Evolutionary conservation across 345 rosid genomes (phyloP).

Genomic region (Lepidium africanum): DNA sequence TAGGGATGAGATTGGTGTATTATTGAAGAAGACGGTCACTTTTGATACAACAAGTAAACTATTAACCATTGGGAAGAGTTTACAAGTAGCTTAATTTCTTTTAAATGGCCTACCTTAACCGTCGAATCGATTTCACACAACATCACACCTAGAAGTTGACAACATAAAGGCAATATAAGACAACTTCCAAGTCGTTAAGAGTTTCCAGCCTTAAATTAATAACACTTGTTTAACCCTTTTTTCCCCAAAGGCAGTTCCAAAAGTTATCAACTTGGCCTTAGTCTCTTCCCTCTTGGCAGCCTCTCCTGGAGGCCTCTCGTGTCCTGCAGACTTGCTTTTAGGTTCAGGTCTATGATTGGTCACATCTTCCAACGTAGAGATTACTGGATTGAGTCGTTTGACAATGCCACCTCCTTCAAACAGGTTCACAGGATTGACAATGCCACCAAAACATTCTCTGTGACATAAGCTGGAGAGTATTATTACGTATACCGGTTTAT

Average conservation of each 20-base stretch:
- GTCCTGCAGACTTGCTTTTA: not conserved
- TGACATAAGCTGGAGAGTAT: not conserved
- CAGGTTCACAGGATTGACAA: conserved; percentile 19
- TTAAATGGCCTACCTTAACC: no score
- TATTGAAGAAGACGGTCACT: not conserved
- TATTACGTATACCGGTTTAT: not conserved
- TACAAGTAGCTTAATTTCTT: no score
- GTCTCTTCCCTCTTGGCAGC: conserved; percentile 3
- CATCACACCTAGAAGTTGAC: conserved; percentile 35
- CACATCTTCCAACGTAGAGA: not conserved
- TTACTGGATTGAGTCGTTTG: no score
- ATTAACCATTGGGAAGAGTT: no score
- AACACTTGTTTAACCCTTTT: not conserved
- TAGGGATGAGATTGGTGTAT: conserved; percentile 43
- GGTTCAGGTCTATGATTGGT: not conserved
- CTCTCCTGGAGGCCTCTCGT: not conserved
- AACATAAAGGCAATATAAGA: not conserved
- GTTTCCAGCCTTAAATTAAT: not conserved
- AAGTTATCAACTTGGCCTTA: conserved; percentile 11
- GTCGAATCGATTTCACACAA: not conserved
- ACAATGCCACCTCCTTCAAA: no score
- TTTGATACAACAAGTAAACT: not conserved
- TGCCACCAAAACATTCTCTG: conserved; percentile 27
- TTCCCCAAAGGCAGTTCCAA: conserved; percentile 21
- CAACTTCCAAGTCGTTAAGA: not conserved